Percentiles rank a stretch among this genome's conserved stretches.
Evolutionary conservation across 139 green algal genomes (phyloP).

Genomic region (Tetratostichococcus sp.): DNA sequence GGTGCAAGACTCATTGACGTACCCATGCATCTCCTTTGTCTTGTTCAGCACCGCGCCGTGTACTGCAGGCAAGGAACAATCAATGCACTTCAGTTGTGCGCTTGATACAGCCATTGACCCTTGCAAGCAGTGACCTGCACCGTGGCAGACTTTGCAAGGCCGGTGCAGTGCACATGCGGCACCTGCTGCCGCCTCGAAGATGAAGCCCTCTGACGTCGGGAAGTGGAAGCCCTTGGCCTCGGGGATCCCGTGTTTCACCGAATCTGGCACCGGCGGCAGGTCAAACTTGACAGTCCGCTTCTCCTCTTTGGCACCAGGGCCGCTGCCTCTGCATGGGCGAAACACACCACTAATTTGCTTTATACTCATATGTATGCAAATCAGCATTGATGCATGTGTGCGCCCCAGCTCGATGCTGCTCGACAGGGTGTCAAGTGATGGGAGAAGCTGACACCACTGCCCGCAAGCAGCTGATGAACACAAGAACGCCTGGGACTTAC

Average conservation of each 20-base stretch:
- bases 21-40: not conserved
- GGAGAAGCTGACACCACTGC: too few relatives aligned
- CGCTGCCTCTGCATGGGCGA: not conserved
- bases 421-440: too few relatives aligned
- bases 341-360: too few relatives aligned
- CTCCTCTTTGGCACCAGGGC: not conserved
- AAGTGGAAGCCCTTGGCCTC: not conserved
- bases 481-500: not conserved
- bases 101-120: too few relatives aligned
- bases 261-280: not conserved
- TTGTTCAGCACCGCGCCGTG: not conserved
- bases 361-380: too few relatives aligned
- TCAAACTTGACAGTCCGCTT: not conserved
- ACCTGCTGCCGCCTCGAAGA: not conserved
- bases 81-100: not conserved
- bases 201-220: not conserved
- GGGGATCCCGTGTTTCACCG: not conserved
- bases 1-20: too few relatives aligned
- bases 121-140: too few relatives aligned
- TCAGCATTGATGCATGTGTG: too few relatives aligned
- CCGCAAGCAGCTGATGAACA: not conserved
- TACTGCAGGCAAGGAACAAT: not conserved
- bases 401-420: too few relatives aligned
- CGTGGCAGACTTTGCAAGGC: too few relatives aligned
- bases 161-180: not conserved